Evolutionary conservation across 192 early-diverging fungal species (phyloP).

Genomic region (Dispira simplex): DNA sequence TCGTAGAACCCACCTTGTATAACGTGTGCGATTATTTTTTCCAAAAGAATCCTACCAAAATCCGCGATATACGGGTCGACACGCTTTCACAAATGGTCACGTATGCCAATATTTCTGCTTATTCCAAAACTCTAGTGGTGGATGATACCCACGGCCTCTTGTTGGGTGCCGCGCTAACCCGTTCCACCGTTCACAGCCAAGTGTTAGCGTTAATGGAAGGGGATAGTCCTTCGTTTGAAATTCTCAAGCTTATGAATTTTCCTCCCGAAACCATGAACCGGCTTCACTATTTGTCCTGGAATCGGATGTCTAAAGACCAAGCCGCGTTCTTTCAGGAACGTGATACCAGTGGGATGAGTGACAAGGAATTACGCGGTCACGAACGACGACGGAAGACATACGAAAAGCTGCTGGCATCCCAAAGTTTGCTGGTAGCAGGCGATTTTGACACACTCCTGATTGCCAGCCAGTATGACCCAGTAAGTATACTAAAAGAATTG

Average conservation of each 20-base stretch:
- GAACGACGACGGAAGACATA: slow-evolving; percentile 35
- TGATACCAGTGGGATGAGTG: slow-evolving; percentile 27
- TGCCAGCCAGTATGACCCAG: slow-evolving; percentile 59
- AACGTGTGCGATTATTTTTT: slow-evolving; percentile 67
- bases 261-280: slow-evolving; percentile 28
- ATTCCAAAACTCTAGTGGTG: slow-evolving; percentile 54
- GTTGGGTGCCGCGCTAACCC: slow-evolving; percentile 60
- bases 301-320: slow-evolving; percentile 36
- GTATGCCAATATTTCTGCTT: slow-evolving; percentile 62
- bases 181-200: slow-evolving; percentile 46
- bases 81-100: slow-evolving; percentile 83
- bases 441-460: slow-evolving; percentile 66
- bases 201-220: slow-evolving; percentile 62
- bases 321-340: slow-evolving; percentile 42
- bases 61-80: slow-evolving; percentile 59
- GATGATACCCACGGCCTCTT: slow-evolving; percentile 89
- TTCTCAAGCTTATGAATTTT: slow-evolving; percentile 66
- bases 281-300: slow-evolving; percentile 55
- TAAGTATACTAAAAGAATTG: slow-evolving; percentile 55
- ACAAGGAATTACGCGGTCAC: slow-evolving; percentile 32
- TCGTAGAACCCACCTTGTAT: slow-evolving; percentile 56
- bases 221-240: slow-evolving; percentile 53
- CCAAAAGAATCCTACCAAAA: slow-evolving; percentile 62
- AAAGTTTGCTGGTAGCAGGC: slow-evolving; percentile 34
- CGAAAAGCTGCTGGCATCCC: slow-evolving; percentile 27